phyloP scores from a whole-genome alignment of 768 basidiomycete species.

The Leccinum truebloodii region DNA sequence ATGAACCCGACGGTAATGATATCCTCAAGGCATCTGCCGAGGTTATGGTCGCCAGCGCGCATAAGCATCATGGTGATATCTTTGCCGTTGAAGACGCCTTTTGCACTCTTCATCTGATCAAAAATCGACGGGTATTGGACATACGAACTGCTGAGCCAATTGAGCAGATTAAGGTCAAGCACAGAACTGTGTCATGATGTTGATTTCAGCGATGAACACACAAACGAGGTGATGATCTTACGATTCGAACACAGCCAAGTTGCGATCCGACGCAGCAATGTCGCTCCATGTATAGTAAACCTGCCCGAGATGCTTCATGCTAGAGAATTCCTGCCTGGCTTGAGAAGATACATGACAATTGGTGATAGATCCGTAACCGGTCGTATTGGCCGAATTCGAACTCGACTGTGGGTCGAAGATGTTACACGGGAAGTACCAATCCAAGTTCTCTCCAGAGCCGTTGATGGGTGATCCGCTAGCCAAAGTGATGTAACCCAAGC shows the following conservation, averaged over 20 bases:
- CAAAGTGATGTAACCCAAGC: conserved; percentile 73
- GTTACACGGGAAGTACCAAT: conserved; percentile 99
- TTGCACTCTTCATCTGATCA: conserved; percentile 67
- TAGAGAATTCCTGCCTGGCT: conserved; percentile 54
- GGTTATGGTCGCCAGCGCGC: conserved; percentile 63
- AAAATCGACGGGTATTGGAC: conserved; percentile 85
- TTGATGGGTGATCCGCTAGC: conserved; percentile 71
- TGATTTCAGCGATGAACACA: conserved; percentile 3
- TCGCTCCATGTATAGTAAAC: conserved; percentile 96
- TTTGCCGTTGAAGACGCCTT: conserved; percentile 74
- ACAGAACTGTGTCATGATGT: conserved; percentile 56
- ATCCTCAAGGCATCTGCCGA: conserved; percentile 86
- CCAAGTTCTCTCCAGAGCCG: conserved; percentile 56
- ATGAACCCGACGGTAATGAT: conserved; percentile 88
- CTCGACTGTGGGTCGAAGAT: conserved; percentile 72
- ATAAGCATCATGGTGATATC: conserved; percentile 88
- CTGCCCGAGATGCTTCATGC: conserved; percentile 65
- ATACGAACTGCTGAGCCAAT: conserved; percentile 80
- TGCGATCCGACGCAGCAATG: conserved; percentile 63
- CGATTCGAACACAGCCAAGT: conserved; percentile 94
- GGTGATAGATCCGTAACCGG: conserved; percentile 60
- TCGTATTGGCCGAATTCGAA: conserved; percentile 53
- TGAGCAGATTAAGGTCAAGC: conserved; percentile 83
- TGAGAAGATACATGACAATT: conserved; percentile 70
- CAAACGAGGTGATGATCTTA: conserved; percentile 44